Base-by-base conservation (phyloP, 345 rosid genomes). In the Zanthoxylum bungeanum region DNA sequence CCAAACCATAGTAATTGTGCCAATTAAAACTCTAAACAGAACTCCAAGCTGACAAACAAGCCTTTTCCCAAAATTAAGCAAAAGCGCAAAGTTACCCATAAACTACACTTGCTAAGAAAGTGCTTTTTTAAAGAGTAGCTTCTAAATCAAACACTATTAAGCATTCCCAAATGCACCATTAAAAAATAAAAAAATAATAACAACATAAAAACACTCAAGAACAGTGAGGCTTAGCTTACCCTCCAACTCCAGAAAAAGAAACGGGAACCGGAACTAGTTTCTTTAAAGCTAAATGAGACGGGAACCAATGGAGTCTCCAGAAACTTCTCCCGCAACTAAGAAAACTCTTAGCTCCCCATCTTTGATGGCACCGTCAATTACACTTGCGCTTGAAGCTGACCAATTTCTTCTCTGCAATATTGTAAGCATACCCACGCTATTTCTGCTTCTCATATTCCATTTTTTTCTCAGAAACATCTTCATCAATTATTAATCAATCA, bases 161-260 rank as follows among this genome's bases (percentile, higher is more conserved):
- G 31, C 63, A 33, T 31, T 58, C 24, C 39, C 24, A 58, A 19
- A 58, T 17, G 63, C 22, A 58, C 22, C 40, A 44, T 7, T 2
- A 4, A 22, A 39, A 42, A 49, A 49, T 0, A 33, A 56, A 22
- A 21, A 19, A 27, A 34, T 9, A n/a, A n/a, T n/a, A n/a, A n/a
- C n/a, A n/a, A n/a, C n/a, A 14, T 3, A 25, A 12, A n/a, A 36
- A 34, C 63, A 7, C 49, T 22, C 30, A 3, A 47, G 9, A n/a
- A 57, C 42, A 40, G 37, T 10, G 62, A 39, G 11, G 70, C 73
- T 76, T 86, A 17, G 68, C 72, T 78, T 86, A 94, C 99, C 99
- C 98, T 79, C 99, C 99, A 63, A 92, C 87, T 65, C 99, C 98
- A 36, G 93, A 77, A 82, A 92, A 90, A 30, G 91, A 85, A 28